Evolutionary conservation across 331 rosid genomes (phyloP), one percentile per base, ranked within the genome.

Genomic region (Telfairia occidentalis): DNA sequence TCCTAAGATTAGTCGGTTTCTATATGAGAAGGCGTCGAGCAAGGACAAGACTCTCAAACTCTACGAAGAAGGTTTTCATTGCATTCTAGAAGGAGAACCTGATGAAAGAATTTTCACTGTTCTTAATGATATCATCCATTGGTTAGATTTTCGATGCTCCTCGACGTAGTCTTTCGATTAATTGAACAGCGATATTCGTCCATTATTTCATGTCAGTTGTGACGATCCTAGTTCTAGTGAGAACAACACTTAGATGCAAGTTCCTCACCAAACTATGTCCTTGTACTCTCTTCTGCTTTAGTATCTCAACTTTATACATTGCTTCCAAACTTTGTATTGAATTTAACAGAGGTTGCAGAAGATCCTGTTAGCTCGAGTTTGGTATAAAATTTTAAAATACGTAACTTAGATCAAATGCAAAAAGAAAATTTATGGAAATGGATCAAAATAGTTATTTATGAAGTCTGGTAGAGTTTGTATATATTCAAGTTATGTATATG

Each of bases 31-130:
- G 9, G 96, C 98, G 29, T 85, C 87, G 5, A 85, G 92, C 82
- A 78, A 84, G 52, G 97, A 92, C 76, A 89, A 92, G 84, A 87
- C 89, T 53, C 37, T 92, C 15, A 86, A 90, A 82, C 75, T 87
- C 3, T 89, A 90, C 30, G 89, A 87, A 69, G 87, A 77, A 59
- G 89, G 93, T 66, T 90, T 76, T 71, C 98, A 92, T 79, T 78
- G 87, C 89, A 87, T 92, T 71, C 86, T 92, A 66, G 93, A 92
- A 83, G 93, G 98, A 35, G 98, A 92, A 76, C 89, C 97, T 0
- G 96, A 92, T 82, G 92, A 85, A 59, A 85, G 86, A 83, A 92
- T 92, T 71, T 76, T 79, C 65, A 40, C 82, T 12, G 82, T 84
- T 50, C 96, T 89, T 67, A 72, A 84, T 64, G 98, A 92, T 75